Evolutionary conservation across 495 filamentous ascomycete genomes (phyloP).

Genomic region (Tuber microsphaerosporum): DNA sequence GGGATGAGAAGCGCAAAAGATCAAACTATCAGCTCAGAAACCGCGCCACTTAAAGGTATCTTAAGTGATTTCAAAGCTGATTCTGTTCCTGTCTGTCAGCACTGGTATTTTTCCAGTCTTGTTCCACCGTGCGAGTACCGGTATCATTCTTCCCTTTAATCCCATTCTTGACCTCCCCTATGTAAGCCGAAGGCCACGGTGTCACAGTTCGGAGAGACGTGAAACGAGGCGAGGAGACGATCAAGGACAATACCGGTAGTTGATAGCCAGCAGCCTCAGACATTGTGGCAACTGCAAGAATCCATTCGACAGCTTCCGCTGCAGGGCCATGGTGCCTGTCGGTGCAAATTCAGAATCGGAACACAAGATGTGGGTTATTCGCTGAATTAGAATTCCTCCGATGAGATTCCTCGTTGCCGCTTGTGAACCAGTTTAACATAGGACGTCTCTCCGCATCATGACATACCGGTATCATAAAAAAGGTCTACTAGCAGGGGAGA

Average conservation of each 20-base stretch:
- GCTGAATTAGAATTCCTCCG: neutral
- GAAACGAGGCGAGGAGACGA: neutral
- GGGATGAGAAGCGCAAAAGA: neutral
- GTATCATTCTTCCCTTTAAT: neutral
- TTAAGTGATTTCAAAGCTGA: neutral
- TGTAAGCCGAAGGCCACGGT: neutral
- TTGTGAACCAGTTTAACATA: neutral
- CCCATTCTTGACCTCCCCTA: neutral
- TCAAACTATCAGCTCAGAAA: neutral
- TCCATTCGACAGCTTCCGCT: neutral
- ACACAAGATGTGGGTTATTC: neutral
- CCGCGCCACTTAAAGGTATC: neutral
- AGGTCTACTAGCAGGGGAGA: neutral
- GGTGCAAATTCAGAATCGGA: neutral
- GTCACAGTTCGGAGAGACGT: neutral
- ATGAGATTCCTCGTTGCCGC: neutral
- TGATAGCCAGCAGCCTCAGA: neutral
- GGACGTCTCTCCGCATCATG: neutral
- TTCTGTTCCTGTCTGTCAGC: neutral
- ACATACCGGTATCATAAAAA: conserved; percentile 1
- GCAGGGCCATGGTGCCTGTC: neutral
- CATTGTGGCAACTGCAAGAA: neutral
- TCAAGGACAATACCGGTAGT: neutral
- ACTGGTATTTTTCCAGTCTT: neutral
- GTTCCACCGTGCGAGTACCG: neutral